Evolutionary conservation across 2,329 filamentous ascomycete species (phyloP).

Genomic region (Arthrobotrys musiformis): DNA sequence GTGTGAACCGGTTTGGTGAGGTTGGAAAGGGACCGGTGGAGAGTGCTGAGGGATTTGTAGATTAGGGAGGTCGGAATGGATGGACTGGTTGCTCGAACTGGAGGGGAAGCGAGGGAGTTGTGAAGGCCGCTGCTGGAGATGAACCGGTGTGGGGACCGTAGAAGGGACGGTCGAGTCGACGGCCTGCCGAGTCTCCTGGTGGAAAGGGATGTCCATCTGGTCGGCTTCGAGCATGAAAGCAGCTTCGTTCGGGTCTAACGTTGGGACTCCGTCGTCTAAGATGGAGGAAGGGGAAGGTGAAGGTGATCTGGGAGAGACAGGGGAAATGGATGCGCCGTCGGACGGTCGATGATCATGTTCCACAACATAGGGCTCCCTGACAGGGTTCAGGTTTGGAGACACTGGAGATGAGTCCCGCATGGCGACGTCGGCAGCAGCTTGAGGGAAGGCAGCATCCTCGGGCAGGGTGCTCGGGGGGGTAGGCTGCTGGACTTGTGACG

Average conservation of each 20-base stretch:
- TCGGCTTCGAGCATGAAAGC: constrained; percentile 36
- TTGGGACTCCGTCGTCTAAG: constrained; percentile 40
- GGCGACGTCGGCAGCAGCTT: constrained; percentile 15
- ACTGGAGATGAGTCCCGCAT: neutral
- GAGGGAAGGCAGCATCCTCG: constrained; percentile 46
- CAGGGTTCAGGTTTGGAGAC: neutral
- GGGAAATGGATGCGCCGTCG: constrained; percentile 10
- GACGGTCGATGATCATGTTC: constrained; percentile 10
- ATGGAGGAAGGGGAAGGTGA: constrained; percentile 16
- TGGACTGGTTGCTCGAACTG: constrained; percentile 29
- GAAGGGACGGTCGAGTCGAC: neutral
- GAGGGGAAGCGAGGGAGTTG: constrained; percentile 29
- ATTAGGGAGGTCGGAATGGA: constrained; percentile 24
- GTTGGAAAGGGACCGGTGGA: constrained; percentile 40
- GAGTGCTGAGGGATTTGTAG: constrained; percentile 44
- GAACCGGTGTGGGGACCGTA: neutral
- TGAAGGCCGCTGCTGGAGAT: constrained; percentile 7
- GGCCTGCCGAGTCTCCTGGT: neutral
- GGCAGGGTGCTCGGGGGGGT: constrained; percentile 46
- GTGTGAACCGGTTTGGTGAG: constrained; percentile 35
- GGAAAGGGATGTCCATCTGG: neutral
- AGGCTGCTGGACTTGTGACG: constrained; percentile 13
- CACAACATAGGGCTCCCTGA: constrained; percentile 23
- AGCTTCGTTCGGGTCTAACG: constrained; percentile 40
- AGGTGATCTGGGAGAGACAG: constrained; percentile 4